Conservation (phyloP, 2,329 filamentous ascomycete species). For the Cladophialophora exuberans region DNA sequence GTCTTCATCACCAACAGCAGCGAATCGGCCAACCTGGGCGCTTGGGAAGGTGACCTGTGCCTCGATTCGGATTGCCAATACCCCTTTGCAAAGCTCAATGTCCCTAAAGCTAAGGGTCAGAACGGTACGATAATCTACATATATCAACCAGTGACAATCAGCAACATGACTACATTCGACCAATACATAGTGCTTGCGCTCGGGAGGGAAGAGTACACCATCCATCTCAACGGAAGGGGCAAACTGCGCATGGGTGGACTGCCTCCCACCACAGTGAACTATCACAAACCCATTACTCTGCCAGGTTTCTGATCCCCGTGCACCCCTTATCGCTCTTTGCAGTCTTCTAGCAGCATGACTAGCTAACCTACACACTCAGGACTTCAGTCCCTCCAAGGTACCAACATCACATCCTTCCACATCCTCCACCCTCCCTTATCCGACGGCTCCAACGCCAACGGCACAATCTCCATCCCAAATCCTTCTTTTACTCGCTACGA, state of each 20-base stretch:
- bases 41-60: neutral
- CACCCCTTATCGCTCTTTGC: neutral
- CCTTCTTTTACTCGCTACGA: constrained; percentile 60
- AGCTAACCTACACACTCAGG: constrained; percentile 42
- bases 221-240: constrained; percentile 57
- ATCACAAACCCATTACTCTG: constrained; percentile 61
- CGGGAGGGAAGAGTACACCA: constrained; percentile 50
- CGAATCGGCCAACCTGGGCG: neutral
- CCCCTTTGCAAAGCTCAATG: neutral
- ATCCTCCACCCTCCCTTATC: constrained; percentile 44
- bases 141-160: constrained; percentile 49
- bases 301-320: constrained; percentile 48
- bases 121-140: constrained; percentile 48
- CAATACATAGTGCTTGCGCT: constrained; percentile 55
- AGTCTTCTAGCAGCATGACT: neutral
- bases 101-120: constrained; percentile 47
- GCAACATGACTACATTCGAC: constrained; percentile 50
- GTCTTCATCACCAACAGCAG: neutral
- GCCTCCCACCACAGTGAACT: constrained; percentile 55
- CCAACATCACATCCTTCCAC: constrained; percentile 53
- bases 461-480: constrained; percentile 61
- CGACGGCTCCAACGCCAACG: constrained; percentile 58
- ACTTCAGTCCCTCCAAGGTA: constrained; percentile 59
- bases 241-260: constrained; percentile 55
- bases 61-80: neutral